Percentiles rank a stretch among this genome's conserved stretches.
These are phyloP conservation scores for Gnaphalium uliginosum DNA, from an alignment of 129 eudicot species.

Conservation along the genomic window DNA sequence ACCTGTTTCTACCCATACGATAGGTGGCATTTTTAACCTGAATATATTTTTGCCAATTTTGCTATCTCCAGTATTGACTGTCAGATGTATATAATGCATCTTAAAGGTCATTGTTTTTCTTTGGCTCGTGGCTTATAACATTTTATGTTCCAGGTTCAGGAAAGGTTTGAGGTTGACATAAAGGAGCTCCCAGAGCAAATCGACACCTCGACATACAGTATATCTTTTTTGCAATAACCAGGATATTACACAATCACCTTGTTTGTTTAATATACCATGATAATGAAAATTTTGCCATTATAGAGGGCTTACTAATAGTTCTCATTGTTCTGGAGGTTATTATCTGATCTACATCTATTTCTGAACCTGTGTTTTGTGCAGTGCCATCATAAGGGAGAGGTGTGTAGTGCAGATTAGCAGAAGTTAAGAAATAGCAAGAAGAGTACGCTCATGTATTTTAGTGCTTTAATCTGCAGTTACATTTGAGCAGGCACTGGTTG, in stretches of 20 bases:
- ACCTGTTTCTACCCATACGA: background rate
- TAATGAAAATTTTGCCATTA: background rate
- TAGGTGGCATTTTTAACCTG: background rate
- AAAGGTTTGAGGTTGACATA: constrained; percentile 88
- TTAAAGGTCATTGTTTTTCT: background rate
- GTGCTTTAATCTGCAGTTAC: constrained; percentile 9
- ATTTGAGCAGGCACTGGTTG: constrained; percentile 10
- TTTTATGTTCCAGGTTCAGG: constrained; percentile 67
- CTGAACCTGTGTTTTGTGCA: constrained; percentile 29
- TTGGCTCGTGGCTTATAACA: background rate
- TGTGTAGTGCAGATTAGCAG: background rate
- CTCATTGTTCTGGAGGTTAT: background rate
- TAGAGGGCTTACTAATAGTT: background rate
- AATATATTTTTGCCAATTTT: background rate
- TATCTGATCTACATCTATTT: background rate
- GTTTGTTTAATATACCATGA: background rate
- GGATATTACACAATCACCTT: background rate
- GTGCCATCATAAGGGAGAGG: constrained; percentile 41
- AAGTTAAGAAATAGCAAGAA: background rate
- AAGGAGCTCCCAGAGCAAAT: constrained; percentile 93
- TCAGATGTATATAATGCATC: background rate
- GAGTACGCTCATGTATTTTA: background rate
- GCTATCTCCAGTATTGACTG: background rate
- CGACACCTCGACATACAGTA: constrained; percentile 88
- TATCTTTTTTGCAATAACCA: constrained; percentile 17